Base-by-base conservation (phyloP, 768 basidiomycete species). In the Leccinum rimulosum region DNA sequence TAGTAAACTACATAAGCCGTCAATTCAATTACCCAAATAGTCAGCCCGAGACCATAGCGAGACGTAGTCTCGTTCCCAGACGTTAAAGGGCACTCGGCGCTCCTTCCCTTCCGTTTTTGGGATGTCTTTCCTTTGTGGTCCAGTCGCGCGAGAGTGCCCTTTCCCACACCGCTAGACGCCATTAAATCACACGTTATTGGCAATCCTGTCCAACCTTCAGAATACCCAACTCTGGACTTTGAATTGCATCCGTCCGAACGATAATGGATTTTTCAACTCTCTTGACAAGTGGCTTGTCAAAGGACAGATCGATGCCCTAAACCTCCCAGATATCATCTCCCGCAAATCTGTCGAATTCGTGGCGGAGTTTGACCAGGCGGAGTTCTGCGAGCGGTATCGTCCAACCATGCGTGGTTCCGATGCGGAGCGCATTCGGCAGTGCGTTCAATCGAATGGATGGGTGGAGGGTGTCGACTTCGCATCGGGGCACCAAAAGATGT, bases 241-340 rank as follows among this genome's bases (percentile, higher is more conserved):
- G 36, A 74, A 77, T 6, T 87, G 85, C 64, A 81, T 87, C 55
- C 82, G 84, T 43, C 86, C 85, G 6, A 87, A 86, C 69, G 86
- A 87, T 64, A 84, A 82, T 12, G 80, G 82, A 6, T 82, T 82
- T 15, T 79, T 84, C 9, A 85, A 84, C 61, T 84, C 84, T 22
- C 81, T 87, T 62, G 86, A 87, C 70, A 84, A 83, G 70, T 81
- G 83, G 8, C 75, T 83, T 27, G 82, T 86, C 59, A 85, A 84
- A 68, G 70, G 75, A 3, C 85, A 87, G 61, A 79, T 87, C 17
- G 77, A 76, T 47, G 75, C 80, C 12, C 74, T 85, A 22, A 78
- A 83, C 33, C 74, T 87, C 17, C 78, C 83, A 1, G 82, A 84
- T 60, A 69, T 82, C 66, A 75, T 85, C 48, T 75, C 76, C n/a